Evolutionary conservation across 805 yeast species (phyloP).

Genomic region (Naumovozyma baii): DNA sequence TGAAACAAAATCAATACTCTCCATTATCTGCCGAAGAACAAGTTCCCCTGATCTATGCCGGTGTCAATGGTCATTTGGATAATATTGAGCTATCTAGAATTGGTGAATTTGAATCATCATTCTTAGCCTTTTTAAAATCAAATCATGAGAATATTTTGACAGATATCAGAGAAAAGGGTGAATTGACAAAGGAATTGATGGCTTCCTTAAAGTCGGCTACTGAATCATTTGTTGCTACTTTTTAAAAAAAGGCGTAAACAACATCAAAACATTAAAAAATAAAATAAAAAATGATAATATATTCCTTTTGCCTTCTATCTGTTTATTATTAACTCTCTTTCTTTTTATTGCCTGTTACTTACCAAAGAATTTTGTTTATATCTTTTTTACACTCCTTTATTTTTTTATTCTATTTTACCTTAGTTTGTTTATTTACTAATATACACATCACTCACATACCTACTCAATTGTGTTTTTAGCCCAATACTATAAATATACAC

Average conservation of each 20-base stretch:
- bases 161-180: slow-evolving; percentile 82
- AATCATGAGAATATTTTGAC: slow-evolving; percentile 77
- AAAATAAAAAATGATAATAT: slow-evolving; percentile 2
- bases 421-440: no score
- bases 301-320: neutral
- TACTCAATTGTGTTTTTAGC: no score
- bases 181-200: slow-evolving; percentile 77
- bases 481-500: no score
- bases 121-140: slow-evolving; percentile 85
- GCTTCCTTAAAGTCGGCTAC: slow-evolving; percentile 84
- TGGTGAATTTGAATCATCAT: slow-evolving; percentile 84
- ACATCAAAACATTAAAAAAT: slow-evolving; percentile 1
- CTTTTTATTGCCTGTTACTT: no score
- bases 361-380: no score
- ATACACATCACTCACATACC: no score
- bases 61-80: slow-evolving; percentile 99
- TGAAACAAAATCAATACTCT: slow-evolving; percentile 93
- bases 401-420: no score
- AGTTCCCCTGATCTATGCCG: slow-evolving; percentile 97
- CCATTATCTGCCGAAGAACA: slow-evolving; percentile 98
- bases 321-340: no score
- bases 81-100: slow-evolving; percentile 73
- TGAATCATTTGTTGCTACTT: slow-evolving; percentile 86
- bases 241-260: slow-evolving; percentile 38
- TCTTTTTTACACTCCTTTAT: no score